Evolutionary conservation across 306 rosid genomes (phyloP), one percentile per base, ranked within the genome.

Genomic region (Glycine latifolia): DNA sequence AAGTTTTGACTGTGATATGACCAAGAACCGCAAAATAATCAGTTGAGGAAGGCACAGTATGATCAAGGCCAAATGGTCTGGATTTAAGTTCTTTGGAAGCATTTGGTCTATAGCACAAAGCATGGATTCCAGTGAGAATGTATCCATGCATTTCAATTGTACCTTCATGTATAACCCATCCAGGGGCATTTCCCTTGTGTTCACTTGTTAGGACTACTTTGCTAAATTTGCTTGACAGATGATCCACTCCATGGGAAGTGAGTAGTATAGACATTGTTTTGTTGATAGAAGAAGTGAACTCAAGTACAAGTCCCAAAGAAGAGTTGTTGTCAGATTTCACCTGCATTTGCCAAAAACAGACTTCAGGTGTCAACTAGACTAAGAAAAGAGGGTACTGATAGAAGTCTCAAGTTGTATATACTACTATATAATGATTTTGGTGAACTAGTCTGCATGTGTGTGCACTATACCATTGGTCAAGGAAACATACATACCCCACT

Each of bases 51-150:
- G 33, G 33, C 31, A 15, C 7, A 15, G 35, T 43, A 8, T 14
- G 37, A 70, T 73, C 71, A 13, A 11, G 66, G 58, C 78, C 77
- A 14, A 54, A 78, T 8, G 85, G 37, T 56, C 81, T 59, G 7
- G 77, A 81, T 26, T 54, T 80, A 31, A 10, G 31, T 26, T 26
- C 31, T 26, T 26, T 66, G 17, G 35, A 47, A n/a, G 82, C 84
- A 76, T 81, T 55, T 77, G 92, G 78, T 43, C 80, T 76, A 46
- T 83, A 84, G 85, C 97, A 90, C 73, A 85, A 79, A 4, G 81
- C 89, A 59, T 73, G 72, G 33, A 92, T 84, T 67, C 43, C 53
- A 4, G 52, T 39, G 3, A 67, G 52, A 67, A 67, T 44, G 52
- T 67, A 15, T 43, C 53, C 72, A 8, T 67, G 4, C 53, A 67